Evolutionary conservation across 1,284 basidiomycete species (phyloP).

Genomic region (Termitomyces sp.): DNA sequence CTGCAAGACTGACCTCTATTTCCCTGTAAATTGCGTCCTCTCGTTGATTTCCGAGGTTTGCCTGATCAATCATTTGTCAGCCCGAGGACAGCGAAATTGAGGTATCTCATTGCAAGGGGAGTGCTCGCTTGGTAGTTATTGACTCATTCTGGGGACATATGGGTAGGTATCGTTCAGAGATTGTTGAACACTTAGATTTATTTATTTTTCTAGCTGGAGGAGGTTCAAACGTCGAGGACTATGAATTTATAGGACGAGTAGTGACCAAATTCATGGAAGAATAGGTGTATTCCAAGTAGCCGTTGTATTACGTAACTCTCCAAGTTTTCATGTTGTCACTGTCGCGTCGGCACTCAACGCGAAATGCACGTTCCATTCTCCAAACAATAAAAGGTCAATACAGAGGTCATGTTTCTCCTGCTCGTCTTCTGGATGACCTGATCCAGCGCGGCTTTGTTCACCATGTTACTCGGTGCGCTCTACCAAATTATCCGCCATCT

Average conservation of each 20-base stretch:
- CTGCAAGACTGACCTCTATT: slow-evolving; percentile 56
- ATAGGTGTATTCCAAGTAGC: neutral
- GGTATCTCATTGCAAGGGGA: slow-evolving; percentile 35
- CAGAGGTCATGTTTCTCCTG: slow-evolving; percentile 13
- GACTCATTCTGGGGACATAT: slow-evolving; percentile 56
- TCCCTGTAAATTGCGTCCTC: slow-evolving; percentile 33
- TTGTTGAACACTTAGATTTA: neutral
- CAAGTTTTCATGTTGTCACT: slow-evolving; percentile 11
- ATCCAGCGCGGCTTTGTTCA: slow-evolving; percentile 42
- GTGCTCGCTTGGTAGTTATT: slow-evolving; percentile 41
- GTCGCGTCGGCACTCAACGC: slow-evolving; percentile 5
- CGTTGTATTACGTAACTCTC: slow-evolving; percentile 11
- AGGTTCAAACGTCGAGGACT: slow-evolving; percentile 31
- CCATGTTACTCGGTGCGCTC: slow-evolving; percentile 36
- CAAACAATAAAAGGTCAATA: slow-evolving; percentile 1
- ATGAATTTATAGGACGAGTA: slow-evolving; percentile 32
- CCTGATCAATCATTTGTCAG: slow-evolving; percentile 22
- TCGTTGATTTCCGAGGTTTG: neutral
- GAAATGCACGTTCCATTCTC: slow-evolving; percentile 2
- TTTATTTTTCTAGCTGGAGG: slow-evolving; percentile 31
- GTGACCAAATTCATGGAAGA: slow-evolving; percentile 34
- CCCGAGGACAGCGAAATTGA: slow-evolving; percentile 55
- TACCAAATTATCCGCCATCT: neutral
- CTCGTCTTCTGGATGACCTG: slow-evolving; percentile 35
- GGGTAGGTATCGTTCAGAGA: slow-evolving; percentile 28